phyloP scores from a whole-genome alignment of 352 stramenopile genomes.

The Blastocystis sp. region DNA sequence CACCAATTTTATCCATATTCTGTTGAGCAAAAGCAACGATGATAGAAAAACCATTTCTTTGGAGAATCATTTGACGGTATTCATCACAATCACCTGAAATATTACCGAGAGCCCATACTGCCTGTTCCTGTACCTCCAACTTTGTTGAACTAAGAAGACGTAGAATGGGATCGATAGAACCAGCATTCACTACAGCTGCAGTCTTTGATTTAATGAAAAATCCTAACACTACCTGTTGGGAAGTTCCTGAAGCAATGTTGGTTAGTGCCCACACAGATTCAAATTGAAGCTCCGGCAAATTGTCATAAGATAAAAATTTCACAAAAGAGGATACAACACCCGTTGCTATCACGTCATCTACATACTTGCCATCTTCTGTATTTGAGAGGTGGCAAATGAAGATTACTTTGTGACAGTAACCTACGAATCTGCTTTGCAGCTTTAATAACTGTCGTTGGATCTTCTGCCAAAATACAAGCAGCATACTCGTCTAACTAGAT shows the following conservation, averaged over 20 bases:
- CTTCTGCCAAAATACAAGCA: background rate
- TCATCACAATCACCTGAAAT: conserved; percentile 93
- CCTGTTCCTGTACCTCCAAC: conserved; percentile 76
- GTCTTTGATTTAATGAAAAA: conserved; percentile 75
- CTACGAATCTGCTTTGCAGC: conserved; percentile 12
- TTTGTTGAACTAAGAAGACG: conserved; percentile 87
- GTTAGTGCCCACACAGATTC: conserved; percentile 98
- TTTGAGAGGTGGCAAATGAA: background rate
- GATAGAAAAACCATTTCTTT: conserved; percentile 19
- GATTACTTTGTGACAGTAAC: conserved; percentile 40
- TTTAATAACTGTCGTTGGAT: background rate
- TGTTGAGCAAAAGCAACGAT: background rate
- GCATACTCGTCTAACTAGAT: conserved; percentile 21
- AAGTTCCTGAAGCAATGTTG: conserved; percentile 97
- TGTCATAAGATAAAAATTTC: conserved; percentile 90
- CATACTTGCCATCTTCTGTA: background rate
- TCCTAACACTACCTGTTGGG: conserved; percentile 76
- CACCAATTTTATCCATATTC: conserved; percentile 21
- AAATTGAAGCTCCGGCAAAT: conserved; percentile 90
- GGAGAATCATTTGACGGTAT: conserved; percentile 51
- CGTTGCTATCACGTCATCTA: conserved; percentile 87
- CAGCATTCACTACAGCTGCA: conserved; percentile 91
- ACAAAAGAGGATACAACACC: conserved; percentile 96
- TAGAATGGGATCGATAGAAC: conserved; percentile 94
- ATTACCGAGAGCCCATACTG: conserved; percentile 97